These are phyloP conservation scores for Iris macrosiphon DNA, from an alignment of 106 monocot species.

Conservation along the genomic window DNA sequence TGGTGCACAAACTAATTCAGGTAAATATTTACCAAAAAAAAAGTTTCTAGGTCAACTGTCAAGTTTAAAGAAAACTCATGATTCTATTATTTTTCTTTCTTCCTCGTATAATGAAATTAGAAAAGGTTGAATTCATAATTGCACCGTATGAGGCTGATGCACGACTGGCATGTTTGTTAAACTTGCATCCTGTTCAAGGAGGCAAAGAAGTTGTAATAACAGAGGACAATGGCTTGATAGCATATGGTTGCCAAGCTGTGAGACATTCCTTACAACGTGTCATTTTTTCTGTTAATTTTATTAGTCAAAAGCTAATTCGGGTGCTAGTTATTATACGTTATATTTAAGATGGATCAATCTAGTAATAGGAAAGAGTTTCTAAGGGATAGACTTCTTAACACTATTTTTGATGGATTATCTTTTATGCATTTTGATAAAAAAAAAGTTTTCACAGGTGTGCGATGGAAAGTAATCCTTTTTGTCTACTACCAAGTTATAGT, in stretches of 20 bases:
- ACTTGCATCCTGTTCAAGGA: slow-evolving; percentile 42
- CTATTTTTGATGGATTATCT: slow-evolving; percentile 32
- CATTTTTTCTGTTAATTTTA: not conserved
- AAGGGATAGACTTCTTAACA: slow-evolving; percentile 36
- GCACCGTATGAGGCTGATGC: slow-evolving; percentile 94
- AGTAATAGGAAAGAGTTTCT: slow-evolving; percentile 73
- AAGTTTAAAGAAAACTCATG: too few relatives aligned
- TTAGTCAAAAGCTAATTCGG: not conserved
- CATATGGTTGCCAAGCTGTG: slow-evolving; percentile 68
- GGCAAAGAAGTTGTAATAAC: slow-evolving; percentile 73
- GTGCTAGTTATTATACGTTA: slow-evolving; percentile 26
- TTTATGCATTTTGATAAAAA: slow-evolving; percentile 52
- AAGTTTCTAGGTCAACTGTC: too few relatives aligned
- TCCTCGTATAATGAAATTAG: slow-evolving; percentile 45
- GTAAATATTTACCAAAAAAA: slow-evolving; percentile 15
- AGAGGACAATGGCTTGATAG: slow-evolving; percentile 78
- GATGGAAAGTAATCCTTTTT: too few relatives aligned
- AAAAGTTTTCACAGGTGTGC: slow-evolving; percentile 57
- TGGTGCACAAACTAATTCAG: slow-evolving; percentile 73
- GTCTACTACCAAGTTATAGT: too few relatives aligned
- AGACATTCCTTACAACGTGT: slow-evolving; percentile 6
- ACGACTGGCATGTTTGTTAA: slow-evolving; percentile 62
- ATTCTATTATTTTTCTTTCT: too few relatives aligned
- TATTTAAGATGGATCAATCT: slow-evolving; percentile 77
- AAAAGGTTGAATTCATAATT: slow-evolving; percentile 60